Conservation (phyloP, 768 basidiomycete species). For the Fibroporia radiculosa region DNA sequence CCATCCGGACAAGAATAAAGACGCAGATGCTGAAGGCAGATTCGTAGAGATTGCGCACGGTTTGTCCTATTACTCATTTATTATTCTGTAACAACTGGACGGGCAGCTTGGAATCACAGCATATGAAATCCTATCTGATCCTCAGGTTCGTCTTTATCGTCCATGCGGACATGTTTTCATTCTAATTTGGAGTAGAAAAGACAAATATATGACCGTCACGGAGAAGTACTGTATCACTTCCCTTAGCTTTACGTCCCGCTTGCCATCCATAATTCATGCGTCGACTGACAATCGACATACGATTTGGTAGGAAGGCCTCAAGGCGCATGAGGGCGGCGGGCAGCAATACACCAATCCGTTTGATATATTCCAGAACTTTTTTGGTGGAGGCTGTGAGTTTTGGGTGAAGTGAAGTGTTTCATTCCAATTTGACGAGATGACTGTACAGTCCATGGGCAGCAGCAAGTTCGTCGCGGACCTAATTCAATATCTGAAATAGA, state of each 20-base stretch:
- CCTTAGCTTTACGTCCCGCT: not conserved
- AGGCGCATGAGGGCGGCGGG: constrained; percentile 86
- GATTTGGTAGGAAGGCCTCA: constrained; percentile 70
- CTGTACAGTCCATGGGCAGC: constrained; percentile 39
- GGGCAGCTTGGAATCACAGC: constrained; percentile 41
- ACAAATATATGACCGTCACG: constrained; percentile 88
- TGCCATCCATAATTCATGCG: not conserved
- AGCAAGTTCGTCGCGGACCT: constrained; percentile 69
- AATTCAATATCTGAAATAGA: constrained; percentile 78
- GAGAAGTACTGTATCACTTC: constrained; percentile 66
- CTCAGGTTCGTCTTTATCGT: constrained; percentile 41
- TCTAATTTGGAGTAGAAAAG: constrained; percentile 67
- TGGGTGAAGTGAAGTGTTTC: too few species aligned
- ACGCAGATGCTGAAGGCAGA: constrained; percentile 68
- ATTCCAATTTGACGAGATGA: too few species aligned
- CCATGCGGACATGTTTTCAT: not conserved
- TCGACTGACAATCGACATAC: not conserved
- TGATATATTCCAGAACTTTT: constrained; percentile 91
- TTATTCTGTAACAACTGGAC: not conserved
- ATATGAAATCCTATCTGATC: constrained; percentile 91
- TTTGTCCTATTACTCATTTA: constrained; percentile 26
- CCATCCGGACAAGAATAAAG: constrained; percentile 95
- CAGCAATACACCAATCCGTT: constrained; percentile 75
- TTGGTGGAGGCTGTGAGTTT: constrained; percentile 75
- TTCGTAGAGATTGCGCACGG: constrained; percentile 92